Conservation (phyloP, 176 grass and related monocot genomes). For the Carex parvula region DNA sequence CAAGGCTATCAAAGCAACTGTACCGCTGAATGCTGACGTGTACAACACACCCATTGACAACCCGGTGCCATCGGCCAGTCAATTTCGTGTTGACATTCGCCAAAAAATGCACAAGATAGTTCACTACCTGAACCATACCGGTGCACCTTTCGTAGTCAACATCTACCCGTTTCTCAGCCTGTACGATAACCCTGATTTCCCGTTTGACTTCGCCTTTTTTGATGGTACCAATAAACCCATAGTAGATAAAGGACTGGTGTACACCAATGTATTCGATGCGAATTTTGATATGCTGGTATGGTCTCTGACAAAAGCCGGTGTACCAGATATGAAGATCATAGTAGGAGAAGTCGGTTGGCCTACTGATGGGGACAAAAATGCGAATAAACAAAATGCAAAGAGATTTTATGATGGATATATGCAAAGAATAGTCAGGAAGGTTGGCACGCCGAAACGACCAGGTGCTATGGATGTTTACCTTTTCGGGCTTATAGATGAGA, state of each 20-base stretch:
- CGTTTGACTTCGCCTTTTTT: conserved; percentile 73
- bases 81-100: conserved; percentile 65
- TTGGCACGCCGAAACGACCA: conserved; percentile 62
- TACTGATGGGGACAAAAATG: conserved; percentile 62
- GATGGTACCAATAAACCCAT: conserved; percentile 49
- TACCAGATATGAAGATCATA: conserved; percentile 68
- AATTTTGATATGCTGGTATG: conserved; percentile 82
- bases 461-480: conserved; percentile 64
- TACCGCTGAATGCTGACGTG: conserved; percentile 74
- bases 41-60: conserved; percentile 65
- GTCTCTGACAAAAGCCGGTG: conserved; percentile 69
- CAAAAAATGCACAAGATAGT: conserved; percentile 66
- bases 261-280: conserved; percentile 80
- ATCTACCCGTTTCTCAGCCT: conserved; percentile 79
- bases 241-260: conserved; percentile 57
- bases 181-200: conserved; percentile 70
- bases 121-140: conserved; percentile 59
- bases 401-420: conserved; percentile 75
- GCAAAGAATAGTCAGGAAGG: conserved; percentile 49
- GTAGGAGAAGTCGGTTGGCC: conserved; percentile 89
- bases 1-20: conserved; percentile 52
- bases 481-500: conserved; percentile 79
- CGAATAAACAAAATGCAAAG: conserved; percentile 54
- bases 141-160: conserved; percentile 74
- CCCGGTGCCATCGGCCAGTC: conserved; percentile 67